Percentiles rank a stretch among this genome's conserved stretches.
These are phyloP conservation scores for Eremothecium cymbalariae DNA, from an alignment of 1,139 yeast species.

Conservation along the genomic window DNA sequence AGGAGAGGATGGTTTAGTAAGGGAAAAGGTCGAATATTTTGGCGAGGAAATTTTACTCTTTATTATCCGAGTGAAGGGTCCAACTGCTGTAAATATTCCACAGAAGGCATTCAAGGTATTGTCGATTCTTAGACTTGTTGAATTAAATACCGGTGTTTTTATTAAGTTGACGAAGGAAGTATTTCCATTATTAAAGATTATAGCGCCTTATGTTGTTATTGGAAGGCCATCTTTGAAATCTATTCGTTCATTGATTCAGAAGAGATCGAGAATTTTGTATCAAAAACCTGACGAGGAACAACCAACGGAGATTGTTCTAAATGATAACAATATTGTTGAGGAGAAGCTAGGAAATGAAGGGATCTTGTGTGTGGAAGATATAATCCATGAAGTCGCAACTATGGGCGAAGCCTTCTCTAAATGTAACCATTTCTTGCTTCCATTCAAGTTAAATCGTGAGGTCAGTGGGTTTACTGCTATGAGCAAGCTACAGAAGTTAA, in stretches of 20 bases:
- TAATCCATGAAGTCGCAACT: slow-evolving; percentile 58
- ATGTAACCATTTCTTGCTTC: slow-evolving; percentile 55
- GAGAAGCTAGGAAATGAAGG: slow-evolving; percentile 63
- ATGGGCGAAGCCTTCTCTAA: slow-evolving; percentile 56
- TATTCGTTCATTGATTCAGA: slow-evolving; percentile 63
- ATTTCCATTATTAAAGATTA: slow-evolving; percentile 52
- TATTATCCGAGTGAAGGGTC: slow-evolving; percentile 54
- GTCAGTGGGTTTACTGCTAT: slow-evolving; percentile 60
- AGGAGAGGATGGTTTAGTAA: slow-evolving; percentile 30
- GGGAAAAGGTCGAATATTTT: slow-evolving; percentile 31
- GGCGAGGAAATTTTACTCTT: slow-evolving; percentile 49
- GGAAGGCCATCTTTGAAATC: slow-evolving; percentile 67
- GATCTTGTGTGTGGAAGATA: slow-evolving; percentile 69
- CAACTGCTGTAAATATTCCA: slow-evolving; percentile 60
- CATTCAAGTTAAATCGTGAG: slow-evolving; percentile 62
- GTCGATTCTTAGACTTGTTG: slow-evolving; percentile 48
- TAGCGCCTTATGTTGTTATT: slow-evolving; percentile 63
- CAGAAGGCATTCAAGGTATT: slow-evolving; percentile 54
- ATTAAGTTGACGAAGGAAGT: slow-evolving; percentile 51
- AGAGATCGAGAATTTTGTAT: slow-evolving; percentile 55
- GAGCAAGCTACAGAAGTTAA: slow-evolving; percentile 34
- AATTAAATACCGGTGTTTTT: slow-evolving; percentile 61
- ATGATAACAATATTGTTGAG: slow-evolving; percentile 68
- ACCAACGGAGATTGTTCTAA: slow-evolving; percentile 41
- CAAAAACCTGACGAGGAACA: slow-evolving; percentile 32